Evolutionary conservation across 306 rosid species (phyloP), one percentile per base, ranked within the genome.

Genomic region (Lotus japonicus): DNA sequence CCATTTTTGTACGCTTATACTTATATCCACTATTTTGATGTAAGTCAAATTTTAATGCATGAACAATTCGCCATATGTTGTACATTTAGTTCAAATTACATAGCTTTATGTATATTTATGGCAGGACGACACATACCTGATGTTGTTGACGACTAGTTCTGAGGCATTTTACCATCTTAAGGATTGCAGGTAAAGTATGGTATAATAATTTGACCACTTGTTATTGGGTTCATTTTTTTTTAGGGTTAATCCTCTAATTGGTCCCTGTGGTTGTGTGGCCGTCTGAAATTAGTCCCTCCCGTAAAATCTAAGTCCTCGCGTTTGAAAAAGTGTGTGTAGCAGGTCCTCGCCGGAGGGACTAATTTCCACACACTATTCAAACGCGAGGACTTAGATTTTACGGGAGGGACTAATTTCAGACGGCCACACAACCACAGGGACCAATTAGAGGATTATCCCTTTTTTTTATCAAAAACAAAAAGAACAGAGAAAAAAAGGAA

Each of bases 1-100:
- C 96, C 98, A 52, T 92, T 92, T 84, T 64, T 92, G 84, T 84
- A 92, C 80, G 91, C 96, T 44, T 92, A n/a, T n/a, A n/a, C n/a
- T n/a, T n/a, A 92, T 74, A 88, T 92, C 70, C 92, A 86, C 81
- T 92, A 69, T 75, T 82, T 92, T 75, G 92, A 92, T 62, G 98
- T 92, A 86, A 89, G 98, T 81, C 39, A 57, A n/a, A 39, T 64
- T 49, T 72, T 55, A 4, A 17, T 15, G 31, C 57, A 70, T 51
- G 12, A 23, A 63, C 66, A 39, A 56, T 72, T 68, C 72, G 42
- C 44, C 50, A 38, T 59, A 52, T 75, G 38, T 36, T 53, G 14
- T 66, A n/a, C 26, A 44, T 71, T 59, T 42, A 70, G 68, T 39
- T 49, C 42, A 52, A 66, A 21, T 72, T 31, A 74, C 45, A 21